A percentile compares a stretch with the other conserved stretches of the same genome.
These are phyloP conservation scores for Ceratocystis ficicola DNA, from an alignment of 2,329 filamentous ascomycete genomes.

Conservation along the genomic window DNA sequence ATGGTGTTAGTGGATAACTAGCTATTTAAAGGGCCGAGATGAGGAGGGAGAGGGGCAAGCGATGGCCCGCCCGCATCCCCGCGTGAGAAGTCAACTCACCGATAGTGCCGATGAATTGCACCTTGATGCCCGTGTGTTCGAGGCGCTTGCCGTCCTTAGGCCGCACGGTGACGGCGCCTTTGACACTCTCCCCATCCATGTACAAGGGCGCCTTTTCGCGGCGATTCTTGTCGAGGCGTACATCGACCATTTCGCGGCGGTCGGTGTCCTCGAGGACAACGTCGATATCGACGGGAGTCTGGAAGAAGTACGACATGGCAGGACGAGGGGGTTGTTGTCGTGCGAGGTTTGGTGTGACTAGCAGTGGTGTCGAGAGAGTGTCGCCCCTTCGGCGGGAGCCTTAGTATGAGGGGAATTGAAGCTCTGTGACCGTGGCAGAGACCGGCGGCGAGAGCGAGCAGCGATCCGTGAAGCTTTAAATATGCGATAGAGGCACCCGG, in stretches of 20 bases:
- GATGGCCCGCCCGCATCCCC: not conserved
- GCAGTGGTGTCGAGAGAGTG: not conserved
- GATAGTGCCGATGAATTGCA: slow-evolving; percentile 98
- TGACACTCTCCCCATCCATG: slow-evolving; percentile 96
- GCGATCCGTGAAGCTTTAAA: not conserved
- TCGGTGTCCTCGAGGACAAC: slow-evolving; percentile 93
- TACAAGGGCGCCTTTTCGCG: slow-evolving; percentile 94
- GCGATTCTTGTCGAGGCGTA: slow-evolving; percentile 96
- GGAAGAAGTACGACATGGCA: slow-evolving; percentile 93
- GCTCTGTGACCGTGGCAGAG: not conserved
- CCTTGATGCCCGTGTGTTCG: slow-evolving; percentile 98
- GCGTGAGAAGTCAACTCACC: slow-evolving; percentile 41
- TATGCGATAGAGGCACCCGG: not conserved
- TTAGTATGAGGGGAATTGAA: not conserved
- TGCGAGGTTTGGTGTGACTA: not conserved
- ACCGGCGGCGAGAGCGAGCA: not conserved
- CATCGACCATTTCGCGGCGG: slow-evolving; percentile 87
- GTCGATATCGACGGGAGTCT: slow-evolving; percentile 96
- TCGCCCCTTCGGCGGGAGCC: not conserved
- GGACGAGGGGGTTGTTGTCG: slow-evolving; percentile 20
- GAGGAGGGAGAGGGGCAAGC: slow-evolving; percentile 8
- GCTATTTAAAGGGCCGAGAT: slow-evolving; percentile 1
- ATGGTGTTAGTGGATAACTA: not conserved
- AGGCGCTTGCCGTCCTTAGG: slow-evolving; percentile 97
- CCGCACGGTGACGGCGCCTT: slow-evolving; percentile 84